Percentiles rank a stretch among this genome's conserved stretches.
These are phyloP conservation scores for Crithidia bombi DNA, from an alignment of 208 protist species.

Conservation along the genomic window DNA sequence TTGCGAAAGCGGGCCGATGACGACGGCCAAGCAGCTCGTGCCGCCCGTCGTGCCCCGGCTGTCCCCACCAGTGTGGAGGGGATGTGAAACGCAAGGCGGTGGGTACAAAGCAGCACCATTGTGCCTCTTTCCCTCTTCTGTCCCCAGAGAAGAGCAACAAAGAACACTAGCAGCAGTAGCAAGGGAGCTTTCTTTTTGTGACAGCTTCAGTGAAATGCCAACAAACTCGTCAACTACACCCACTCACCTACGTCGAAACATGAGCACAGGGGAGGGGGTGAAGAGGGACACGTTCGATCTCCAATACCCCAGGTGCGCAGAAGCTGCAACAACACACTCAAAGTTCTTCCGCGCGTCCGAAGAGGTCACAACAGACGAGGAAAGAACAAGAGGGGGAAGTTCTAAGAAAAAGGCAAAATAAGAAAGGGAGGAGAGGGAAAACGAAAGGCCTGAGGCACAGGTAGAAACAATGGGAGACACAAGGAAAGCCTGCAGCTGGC, in stretches of 20 bases:
- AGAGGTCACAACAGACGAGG: not conserved
- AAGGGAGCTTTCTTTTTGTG: not conserved
- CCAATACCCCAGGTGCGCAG: no score
- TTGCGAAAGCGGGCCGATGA: not conserved
- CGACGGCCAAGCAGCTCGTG: not conserved
- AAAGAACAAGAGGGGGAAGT: not conserved
- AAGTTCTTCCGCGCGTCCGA: not conserved
- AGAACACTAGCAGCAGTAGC: no score
- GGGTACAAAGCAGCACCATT: slow-evolving; percentile 8
- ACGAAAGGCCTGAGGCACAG: no score
- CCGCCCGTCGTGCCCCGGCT: slow-evolving; percentile 9
- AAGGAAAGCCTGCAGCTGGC: no score
- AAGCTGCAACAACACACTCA: not conserved
- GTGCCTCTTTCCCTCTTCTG: not conserved
- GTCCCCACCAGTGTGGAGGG: slow-evolving; percentile 2
- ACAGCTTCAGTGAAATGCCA: no score
- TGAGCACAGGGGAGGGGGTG: no score
- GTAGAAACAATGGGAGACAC: not conserved
- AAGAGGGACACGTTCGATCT: no score
- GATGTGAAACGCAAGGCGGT: slow-evolving; percentile 27
- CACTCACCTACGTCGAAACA: no score
- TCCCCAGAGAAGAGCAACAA: no score
- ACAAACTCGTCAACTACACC: no score
- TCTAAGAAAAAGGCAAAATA: slow-evolving; percentile 9
- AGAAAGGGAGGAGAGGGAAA: slow-evolving; percentile 17